Evolutionary conservation across 2,329 filamentous ascomycete species (phyloP), one percentile per base, ranked within the genome.

Genomic region (Orbilia brochopaga): DNA sequence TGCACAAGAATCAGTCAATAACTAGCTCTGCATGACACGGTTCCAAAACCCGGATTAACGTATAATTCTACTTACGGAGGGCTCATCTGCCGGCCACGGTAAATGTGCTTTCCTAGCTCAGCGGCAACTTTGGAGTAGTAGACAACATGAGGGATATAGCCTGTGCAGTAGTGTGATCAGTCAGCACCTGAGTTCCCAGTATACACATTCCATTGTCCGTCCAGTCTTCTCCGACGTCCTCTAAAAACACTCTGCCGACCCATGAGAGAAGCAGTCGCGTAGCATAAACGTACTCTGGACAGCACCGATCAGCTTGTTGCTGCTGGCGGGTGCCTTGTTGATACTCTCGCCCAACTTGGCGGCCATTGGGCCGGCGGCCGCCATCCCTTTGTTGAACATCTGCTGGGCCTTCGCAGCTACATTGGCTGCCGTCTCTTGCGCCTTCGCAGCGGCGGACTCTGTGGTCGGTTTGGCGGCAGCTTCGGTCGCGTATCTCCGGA

Each of bases 61-160:
- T 7, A 23, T 17, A 46, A 37, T 63, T 55, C 51, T 53, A 84
- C 92, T 87, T 90, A 99, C 94, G 94, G 94, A 82, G 91, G 92
- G 79, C 85, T 84, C 92, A 99, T 97, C 83, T 90, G 90, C 82
- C 93, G 92, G 80, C 87, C 88, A 78, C 87, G 86, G 84, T 92
- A 91, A 76, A 97, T 87, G 76, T 97, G 85, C 85, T 90, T 96
- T 79, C 85, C 86, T 73, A 97, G 85, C 85, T 99, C 94, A 75
- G 92, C 83, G 77, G 85, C 90, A 79, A 97, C 93, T 80, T 88
- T 90, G 78, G 89, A 88, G 85, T 97, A 99, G 87, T 97, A 97
- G 79, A 95, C 79, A 75, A 92, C 88, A 74, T 88, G 88, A 77
- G 94, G 94, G 76, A 92, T 86, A 83, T 94, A 85, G 81, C 88